phyloP scores from a whole-genome alignment of 164 flowering plant genomes.

The Vitis vinifera region DNA sequence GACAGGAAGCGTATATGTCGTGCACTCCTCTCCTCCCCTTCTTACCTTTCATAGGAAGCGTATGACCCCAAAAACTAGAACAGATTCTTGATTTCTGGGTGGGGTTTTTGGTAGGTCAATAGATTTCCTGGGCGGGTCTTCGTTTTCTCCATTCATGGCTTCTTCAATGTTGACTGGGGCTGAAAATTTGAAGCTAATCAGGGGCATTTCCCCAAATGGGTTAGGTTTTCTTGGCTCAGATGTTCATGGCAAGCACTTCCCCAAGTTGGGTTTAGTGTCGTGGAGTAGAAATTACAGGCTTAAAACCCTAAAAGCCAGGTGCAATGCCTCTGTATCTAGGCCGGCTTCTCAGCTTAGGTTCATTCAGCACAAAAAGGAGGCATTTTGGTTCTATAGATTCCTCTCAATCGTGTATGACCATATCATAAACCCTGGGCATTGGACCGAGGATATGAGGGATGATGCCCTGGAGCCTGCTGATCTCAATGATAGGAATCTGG shows the following conservation, averaged over 20 bases:
- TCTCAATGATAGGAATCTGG: slow-evolving; percentile 43
- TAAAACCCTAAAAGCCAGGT: slow-evolving; percentile 26
- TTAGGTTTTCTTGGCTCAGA: slow-evolving; percentile 45
- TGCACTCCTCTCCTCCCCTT: too few species aligned
- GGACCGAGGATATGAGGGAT: slow-evolving; percentile 91
- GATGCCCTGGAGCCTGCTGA: slow-evolving; percentile 75
- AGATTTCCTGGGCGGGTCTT: too few species aligned
- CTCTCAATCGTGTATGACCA: slow-evolving; percentile 74
- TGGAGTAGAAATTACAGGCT: slow-evolving; percentile 18
- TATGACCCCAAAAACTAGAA: too few species aligned
- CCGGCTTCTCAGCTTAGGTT: slow-evolving; percentile 71
- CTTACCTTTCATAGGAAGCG: too few species aligned
- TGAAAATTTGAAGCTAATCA: slow-evolving; percentile 38
- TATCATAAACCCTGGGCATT: slow-evolving; percentile 66
- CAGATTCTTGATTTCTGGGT: not conserved
- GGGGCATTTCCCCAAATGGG: slow-evolving; percentile 35
- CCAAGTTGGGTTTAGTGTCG: slow-evolving; percentile 34
- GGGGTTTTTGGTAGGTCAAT: slow-evolving; percentile 10
- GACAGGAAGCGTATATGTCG: too few species aligned
- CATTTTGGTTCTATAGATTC: slow-evolving; percentile 77
- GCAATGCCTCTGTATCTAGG: slow-evolving; percentile 51
- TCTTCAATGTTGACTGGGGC: slow-evolving; percentile 67
- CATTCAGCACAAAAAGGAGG: slow-evolving; percentile 78
- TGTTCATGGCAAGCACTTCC: slow-evolving; percentile 34
- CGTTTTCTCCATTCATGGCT: slow-evolving; percentile 39